phyloP scores from a whole-genome alignment of 129 eudicot species.

The Deinandra increscens region DNA sequence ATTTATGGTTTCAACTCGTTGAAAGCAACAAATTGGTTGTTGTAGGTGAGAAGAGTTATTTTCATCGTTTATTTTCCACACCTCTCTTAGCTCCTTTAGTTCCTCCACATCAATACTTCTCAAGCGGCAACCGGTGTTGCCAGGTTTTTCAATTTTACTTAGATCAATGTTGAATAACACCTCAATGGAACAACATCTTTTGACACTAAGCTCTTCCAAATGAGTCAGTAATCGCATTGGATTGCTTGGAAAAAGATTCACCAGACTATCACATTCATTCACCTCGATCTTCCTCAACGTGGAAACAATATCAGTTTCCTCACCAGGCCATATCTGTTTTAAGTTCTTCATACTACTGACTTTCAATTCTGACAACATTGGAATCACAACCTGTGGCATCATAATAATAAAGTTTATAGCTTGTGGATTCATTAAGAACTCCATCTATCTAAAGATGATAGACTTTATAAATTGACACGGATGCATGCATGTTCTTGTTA shows the following conservation, averaged over 20 bases:
- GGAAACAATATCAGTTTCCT: not conserved
- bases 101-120: not conserved
- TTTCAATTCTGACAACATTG: not conserved
- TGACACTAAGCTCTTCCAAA: not conserved
- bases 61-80: constrained; percentile 9
- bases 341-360: not conserved
- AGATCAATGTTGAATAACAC: not conserved
- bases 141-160: not conserved
- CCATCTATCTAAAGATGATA: too few relatives aligned
- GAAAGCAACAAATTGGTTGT: not conserved
- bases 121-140: not conserved
- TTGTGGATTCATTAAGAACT: too few relatives aligned
- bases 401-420: not conserved
- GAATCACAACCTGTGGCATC: constrained; percentile 8
- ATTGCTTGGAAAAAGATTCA: constrained; percentile 1
- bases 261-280: not conserved
- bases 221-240: not conserved
- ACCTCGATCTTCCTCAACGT: not conserved
- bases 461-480: too few relatives aligned
- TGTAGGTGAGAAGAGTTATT: not conserved
- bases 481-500: too few relatives aligned
- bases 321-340: constrained; percentile 14
- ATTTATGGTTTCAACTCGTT: not conserved
- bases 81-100: not conserved
- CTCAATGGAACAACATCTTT: not conserved